Evolutionary conservation across 345 rosid species (phyloP).

Genomic region (Limnanthes douglasii): DNA sequence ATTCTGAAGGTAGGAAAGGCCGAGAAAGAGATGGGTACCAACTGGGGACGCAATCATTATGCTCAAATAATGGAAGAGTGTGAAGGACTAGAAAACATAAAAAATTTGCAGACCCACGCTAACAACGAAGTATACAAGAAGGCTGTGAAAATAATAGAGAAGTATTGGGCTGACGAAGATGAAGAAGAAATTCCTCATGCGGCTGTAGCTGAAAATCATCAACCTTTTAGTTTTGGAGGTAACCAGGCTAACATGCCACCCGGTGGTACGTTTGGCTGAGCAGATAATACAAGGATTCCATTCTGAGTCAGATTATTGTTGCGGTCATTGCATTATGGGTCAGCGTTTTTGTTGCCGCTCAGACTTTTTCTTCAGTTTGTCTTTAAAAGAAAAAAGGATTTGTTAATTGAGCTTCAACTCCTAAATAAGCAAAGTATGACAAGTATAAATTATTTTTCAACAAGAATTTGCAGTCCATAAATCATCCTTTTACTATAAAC

Average conservation of each 20-base stretch:
- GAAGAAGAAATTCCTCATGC: slow-evolving; percentile 30
- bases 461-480: too few species aligned
- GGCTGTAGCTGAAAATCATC: slow-evolving; percentile 21
- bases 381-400: too few species aligned
- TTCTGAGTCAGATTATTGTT: too few species aligned
- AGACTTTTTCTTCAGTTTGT: too few species aligned
- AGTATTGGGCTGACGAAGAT: slow-evolving; percentile 71
- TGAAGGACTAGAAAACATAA: slow-evolving; percentile 62
- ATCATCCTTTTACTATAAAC: too few species aligned
- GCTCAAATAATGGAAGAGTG: slow-evolving; percentile 63
- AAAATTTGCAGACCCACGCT: slow-evolving; percentile 64
- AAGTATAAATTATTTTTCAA: too few species aligned
- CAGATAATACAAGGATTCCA: too few species aligned
- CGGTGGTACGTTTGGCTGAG: slow-evolving; percentile 48
- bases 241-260: slow-evolving; percentile 33
- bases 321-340: too few species aligned
- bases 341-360: too few species aligned
- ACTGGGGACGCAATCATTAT: slow-evolving; percentile 33
- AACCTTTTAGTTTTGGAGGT: slow-evolving; percentile 34
- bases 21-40: slow-evolving; percentile 53
- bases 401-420: too few species aligned
- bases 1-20: slow-evolving; percentile 75
- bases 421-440: too few species aligned
- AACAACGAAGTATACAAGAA: slow-evolving; percentile 77
- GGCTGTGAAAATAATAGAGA: slow-evolving; percentile 68